Evolutionary conservation across 2,329 filamentous ascomycete genomes (phyloP), one percentile per base, ranked within the genome.

Genomic region (Sordariomycetes sp.): DNA sequence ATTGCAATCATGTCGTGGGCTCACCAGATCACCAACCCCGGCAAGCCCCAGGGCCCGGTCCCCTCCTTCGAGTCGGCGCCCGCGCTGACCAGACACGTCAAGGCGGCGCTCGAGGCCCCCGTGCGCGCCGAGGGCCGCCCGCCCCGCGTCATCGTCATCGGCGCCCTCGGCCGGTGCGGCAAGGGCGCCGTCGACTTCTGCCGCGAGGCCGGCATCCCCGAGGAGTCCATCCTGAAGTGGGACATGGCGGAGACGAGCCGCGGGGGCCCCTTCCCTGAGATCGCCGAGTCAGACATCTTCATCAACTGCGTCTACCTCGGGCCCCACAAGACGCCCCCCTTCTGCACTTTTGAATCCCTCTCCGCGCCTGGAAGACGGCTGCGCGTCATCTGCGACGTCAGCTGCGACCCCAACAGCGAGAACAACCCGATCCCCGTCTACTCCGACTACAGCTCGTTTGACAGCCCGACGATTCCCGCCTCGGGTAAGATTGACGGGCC

Each of bases 251-350:
- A 95, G 80, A 95, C 89, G 32, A 63, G 61, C 25, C 77, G 76
- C 58, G 82, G 84, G 57, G 89, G 89, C 1, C 89, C 89, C 10
- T 94, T 91, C 72, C 71, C 76, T 61, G 89, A 94, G 74, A 90
- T 95, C 65, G 76, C 84, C 53, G 80, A 89, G 70, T 79, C 76
- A 60, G 84, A 89, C 65, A 85, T 90, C 67, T 89, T 90, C 68
- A 78, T 94, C 69, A 95, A 94, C 76, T 90, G 87, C 79, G 92
- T 96, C 69, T 96, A 96, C 74, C 83, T 96, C 50, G 50, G 32
- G 1, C 82, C 78, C 60, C 76, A 82, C 63, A 81, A 85, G 68
- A 91, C 94, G 63, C 87, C 89, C 28, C 86, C 87, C 36, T 96
- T 96, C 68, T 80, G 95, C 67, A 84, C 88, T 70, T 67, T 77